phyloP scores from a whole-genome alignment of 2,329 filamentous ascomycete genomes.

The Beauveria asiatica region DNA sequence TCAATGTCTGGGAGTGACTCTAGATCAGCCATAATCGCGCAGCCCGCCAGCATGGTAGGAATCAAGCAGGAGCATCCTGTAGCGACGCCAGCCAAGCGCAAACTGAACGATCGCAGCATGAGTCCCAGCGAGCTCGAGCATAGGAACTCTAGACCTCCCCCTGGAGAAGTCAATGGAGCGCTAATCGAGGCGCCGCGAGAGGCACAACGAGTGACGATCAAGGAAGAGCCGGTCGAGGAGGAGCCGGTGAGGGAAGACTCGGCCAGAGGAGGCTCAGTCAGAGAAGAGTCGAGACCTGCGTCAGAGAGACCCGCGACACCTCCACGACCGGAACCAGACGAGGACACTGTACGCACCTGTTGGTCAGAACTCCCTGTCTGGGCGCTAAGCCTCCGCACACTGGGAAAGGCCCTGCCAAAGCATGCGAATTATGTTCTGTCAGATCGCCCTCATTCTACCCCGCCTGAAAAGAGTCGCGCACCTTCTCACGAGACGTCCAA shows the following conservation, averaged over 20 bases:
- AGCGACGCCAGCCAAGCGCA: constrained; percentile 32
- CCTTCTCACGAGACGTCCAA: no score
- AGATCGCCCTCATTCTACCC: constrained; percentile 23
- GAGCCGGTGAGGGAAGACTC: not conserved
- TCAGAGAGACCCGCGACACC: constrained; percentile 20
- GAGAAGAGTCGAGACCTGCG: constrained; percentile 6
- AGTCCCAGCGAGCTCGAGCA: constrained; percentile 44
- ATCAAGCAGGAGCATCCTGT: constrained; percentile 18
- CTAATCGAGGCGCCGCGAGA: not conserved
- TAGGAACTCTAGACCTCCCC: constrained; percentile 38
- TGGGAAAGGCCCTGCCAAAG: constrained; percentile 29
- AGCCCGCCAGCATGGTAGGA: constrained; percentile 21
- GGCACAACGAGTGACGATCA: not conserved
- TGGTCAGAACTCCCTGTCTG: constrained; percentile 36
- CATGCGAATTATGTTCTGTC: constrained; percentile 39
- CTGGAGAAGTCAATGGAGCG: constrained; percentile 40
- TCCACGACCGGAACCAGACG: not conserved
- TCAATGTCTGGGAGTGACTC: constrained; percentile 20
- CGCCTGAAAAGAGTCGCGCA: constrained; percentile 26
- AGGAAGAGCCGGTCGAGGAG: not conserved
- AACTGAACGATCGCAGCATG: constrained; percentile 32
- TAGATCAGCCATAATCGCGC: constrained; percentile 16
- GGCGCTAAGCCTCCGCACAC: constrained; percentile 33
- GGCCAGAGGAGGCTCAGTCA: not conserved
- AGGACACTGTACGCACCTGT: constrained; percentile 24